Evolutionary conservation across 441 rosid genomes (phyloP), one percentile per base, ranked within the genome.

Genomic region (Populus hybrid): DNA sequence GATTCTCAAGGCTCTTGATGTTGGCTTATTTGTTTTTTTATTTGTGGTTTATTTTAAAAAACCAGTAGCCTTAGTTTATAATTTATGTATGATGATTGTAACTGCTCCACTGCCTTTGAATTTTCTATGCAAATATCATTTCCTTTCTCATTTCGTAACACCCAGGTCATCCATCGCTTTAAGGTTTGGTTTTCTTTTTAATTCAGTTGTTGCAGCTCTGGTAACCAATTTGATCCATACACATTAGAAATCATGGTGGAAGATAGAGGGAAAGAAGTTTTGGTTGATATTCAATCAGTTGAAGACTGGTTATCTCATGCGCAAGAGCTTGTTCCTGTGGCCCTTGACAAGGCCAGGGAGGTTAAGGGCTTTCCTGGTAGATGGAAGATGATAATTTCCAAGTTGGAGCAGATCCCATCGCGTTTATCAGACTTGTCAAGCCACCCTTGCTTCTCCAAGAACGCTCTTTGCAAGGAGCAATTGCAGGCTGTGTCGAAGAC

Each of bases 371-470:
- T 95, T 83, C 87, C 92, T 42, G 88, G 90, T 40, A 86, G 97
- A 82, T 95, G 99, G 98, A 94, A 94, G 90, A 84, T 85, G 87
- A 90, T 94, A 61, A 80, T 89, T 71, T 87, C 90, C 59, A 94
- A 92, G 79, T 77, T 95, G 85, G 95, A 92, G 86, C 88, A 87
- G 91, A 85, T 95, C 63, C 98, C 98, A 0, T 82, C 90, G 4
- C 87, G 88, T 73, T 78, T 94, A 71, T 91, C 95, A 0, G 97
- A 95, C 69, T 88, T 95, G 59, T 92, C 97, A 0, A 91, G 95
- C 83, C 99, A 95, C 73, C 99, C 99, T 68, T 94, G 91, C 77
- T 95, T 95, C 84, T 89, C 90, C 26, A 95, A 90, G 86, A 91
- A 95, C 74, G 74, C 93, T 9, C 90, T 95, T 20, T 95, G 99